Conservation (phyloP, 345 rosid genomes). For the Reutealis trisperma region DNA sequence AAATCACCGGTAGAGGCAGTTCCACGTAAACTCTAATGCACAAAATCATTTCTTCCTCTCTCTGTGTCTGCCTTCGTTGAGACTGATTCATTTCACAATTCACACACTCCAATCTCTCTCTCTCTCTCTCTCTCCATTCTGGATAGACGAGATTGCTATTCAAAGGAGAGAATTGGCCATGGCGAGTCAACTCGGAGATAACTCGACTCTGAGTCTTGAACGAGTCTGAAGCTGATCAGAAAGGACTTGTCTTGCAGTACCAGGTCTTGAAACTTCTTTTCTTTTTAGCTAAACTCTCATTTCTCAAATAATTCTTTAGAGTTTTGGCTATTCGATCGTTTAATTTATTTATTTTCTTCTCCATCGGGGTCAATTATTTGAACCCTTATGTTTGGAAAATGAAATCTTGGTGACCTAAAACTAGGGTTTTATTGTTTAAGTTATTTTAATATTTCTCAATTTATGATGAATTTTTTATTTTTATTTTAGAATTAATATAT, state of each 20-base stretch:
- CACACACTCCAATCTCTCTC: background rate
- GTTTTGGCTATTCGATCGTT: background rate
- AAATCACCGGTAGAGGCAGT: no score
- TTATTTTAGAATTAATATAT: background rate
- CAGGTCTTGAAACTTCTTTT: conserved; percentile 20
- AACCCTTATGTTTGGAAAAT: background rate
- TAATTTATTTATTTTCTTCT: background rate
- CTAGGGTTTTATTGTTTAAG: conserved; percentile 19
- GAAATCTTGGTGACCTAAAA: conserved; percentile 20
- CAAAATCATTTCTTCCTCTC: background rate
- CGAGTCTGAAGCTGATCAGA: conserved; percentile 18
- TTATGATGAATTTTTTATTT: conserved; percentile 2
- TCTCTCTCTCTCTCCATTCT: conserved; percentile 3
- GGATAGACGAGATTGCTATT: conserved; percentile 20
- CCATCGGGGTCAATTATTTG: background rate
- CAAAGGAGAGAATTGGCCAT: conserved; percentile 9
- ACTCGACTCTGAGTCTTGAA: conserved; percentile 17
- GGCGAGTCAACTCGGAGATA: conserved; percentile 36
- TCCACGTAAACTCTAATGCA: background rate
- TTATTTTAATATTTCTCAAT: background rate
- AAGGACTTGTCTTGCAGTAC: conserved; percentile 1
- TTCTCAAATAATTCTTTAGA: background rate
- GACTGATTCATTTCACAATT: background rate
- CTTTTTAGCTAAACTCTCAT: background rate
- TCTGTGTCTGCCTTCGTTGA: background rate